Conservation (phyloP, 768 basidiomycete genomes). For the Suillus sp. region DNA sequence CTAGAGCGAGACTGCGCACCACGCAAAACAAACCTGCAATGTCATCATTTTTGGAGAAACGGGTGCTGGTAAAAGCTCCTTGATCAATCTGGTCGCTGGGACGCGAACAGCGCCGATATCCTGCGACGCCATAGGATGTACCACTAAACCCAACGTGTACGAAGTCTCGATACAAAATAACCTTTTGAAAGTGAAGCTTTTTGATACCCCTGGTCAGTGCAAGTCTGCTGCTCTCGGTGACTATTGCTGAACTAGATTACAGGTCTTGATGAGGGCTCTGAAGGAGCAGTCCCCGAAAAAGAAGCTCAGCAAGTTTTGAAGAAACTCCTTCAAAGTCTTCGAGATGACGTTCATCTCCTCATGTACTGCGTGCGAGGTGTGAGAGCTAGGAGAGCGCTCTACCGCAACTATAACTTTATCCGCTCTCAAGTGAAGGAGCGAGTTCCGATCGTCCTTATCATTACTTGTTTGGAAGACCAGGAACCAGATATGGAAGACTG, state of each 20-base stretch:
- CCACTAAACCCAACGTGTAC: not conserved
- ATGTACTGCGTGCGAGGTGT: constrained; percentile 37
- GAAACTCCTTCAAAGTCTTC: constrained; percentile 35
- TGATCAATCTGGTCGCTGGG: constrained; percentile 32
- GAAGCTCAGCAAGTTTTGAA: constrained; percentile 30
- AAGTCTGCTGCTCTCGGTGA: not conserved
- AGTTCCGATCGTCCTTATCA: constrained; percentile 34
- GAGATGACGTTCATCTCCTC: constrained; percentile 35
- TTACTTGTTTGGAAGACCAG: constrained; percentile 37
- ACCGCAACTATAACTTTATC: constrained; percentile 35
- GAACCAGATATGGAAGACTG: constrained; percentile 38
- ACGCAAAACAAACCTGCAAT: constrained; percentile 13
- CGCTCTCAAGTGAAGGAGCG: constrained; percentile 29
- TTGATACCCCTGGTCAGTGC: constrained; percentile 27
- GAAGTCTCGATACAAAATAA: not conserved
- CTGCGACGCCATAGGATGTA: constrained; percentile 21
- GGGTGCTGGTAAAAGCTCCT: constrained; percentile 34
- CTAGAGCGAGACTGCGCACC: not conserved
- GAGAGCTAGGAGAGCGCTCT: constrained; percentile 26
- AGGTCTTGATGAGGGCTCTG: constrained; percentile 35
- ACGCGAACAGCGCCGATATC: constrained; percentile 32
- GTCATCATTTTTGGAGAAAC: constrained; percentile 36
- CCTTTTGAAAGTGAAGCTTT: constrained; percentile 23
- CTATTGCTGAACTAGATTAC: not conserved
- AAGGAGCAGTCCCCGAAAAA: constrained; percentile 28